Evolutionary conservation across 2,329 filamentous ascomycete species (phyloP), one percentile per base, ranked within the genome.

Genomic region (Teratosphaeria epicoccoides): DNA sequence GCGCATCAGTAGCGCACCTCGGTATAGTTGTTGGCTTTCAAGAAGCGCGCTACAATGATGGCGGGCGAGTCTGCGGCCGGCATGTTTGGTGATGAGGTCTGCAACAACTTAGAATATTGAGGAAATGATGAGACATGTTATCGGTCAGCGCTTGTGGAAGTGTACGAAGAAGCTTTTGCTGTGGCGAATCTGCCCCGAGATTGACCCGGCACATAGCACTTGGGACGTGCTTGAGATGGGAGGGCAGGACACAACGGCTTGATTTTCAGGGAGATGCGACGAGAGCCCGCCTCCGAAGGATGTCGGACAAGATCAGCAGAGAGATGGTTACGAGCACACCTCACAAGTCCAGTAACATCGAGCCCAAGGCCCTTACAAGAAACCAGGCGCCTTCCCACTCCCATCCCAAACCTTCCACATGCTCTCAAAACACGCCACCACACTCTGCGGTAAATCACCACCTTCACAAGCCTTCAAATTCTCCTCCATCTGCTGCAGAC

Each of bases 11-110:
- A 11, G 50, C 55, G 43, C 49, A 69, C 68, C 56, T 69, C 61
- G 47, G 53, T 59, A 54, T 69, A 70, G 49, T 64, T 61, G 56
- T 68, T 68, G 17, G 63, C 54, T 54, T 66, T 67, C 17, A 70
- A 53, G 50, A 67, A 70, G 43, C 67, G 59, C 11, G 68, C 68
- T 20, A 70, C 67, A 14, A 70, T 62, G 10, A 66, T 46, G 12
- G 66, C 61, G 12, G 67, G 61, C 3, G 66, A 67, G 51, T 69
- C 64, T 44, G 55, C 55, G 12, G 64, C 57, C 11, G 66, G 62
- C 66, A 68, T 69, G 17, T 24, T 47, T 22, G 43, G 22, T 9
- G 4, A 11, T 10, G 43, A 22, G 10, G 17, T 17, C 6, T 9
- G 17, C 14, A 17, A 10, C 11, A 29, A 29, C 28, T 29, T 29